Conservation (phyloP, 768 basidiomycete species). For the Lactarius quietus region DNA sequence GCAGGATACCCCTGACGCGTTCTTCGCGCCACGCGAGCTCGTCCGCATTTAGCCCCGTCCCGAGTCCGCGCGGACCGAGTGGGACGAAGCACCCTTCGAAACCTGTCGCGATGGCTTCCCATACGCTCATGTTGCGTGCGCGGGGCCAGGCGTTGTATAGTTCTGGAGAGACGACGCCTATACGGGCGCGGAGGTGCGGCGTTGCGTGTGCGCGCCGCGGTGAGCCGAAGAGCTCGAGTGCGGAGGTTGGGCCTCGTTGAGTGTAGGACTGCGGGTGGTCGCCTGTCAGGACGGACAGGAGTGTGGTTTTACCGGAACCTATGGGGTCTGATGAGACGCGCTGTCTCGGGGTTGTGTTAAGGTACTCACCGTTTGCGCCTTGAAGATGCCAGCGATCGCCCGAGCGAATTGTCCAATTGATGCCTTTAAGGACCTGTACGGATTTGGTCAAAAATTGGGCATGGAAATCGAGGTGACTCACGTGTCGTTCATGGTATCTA, state of each 20-base stretch:
- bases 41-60: constrained; percentile 33
- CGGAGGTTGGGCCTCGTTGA: constrained; percentile 43
- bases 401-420: constrained; percentile 77
- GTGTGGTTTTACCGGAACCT: constrained; percentile 95
- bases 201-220: constrained; percentile 69
- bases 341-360: constrained; percentile 32
- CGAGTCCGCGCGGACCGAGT: constrained; percentile 41
- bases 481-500: constrained; percentile 51
- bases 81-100: constrained; percentile 83
- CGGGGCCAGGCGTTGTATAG: constrained; percentile 88
- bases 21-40: constrained; percentile 40
- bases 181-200: constrained; percentile 54
- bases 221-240: constrained; percentile 55
- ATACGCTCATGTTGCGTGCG: constrained; percentile 59
- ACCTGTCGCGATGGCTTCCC: constrained; percentile 82
- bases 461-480: neutral
- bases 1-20: constrained; percentile 56
- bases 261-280: constrained; percentile 95
- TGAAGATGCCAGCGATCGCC: constrained; percentile 90
- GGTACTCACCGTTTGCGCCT: constrained; percentile 72
- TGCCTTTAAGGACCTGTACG: constrained; percentile 63
- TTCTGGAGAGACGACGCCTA: constrained; percentile 87
- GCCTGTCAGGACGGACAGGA: constrained; percentile 84
- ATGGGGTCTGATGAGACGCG: neutral
- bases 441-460: neutral